These are phyloP conservation scores for Porogramme epimiltina DNA, from an alignment of 1,284 basidiomycete species.

Conservation along the genomic window DNA sequence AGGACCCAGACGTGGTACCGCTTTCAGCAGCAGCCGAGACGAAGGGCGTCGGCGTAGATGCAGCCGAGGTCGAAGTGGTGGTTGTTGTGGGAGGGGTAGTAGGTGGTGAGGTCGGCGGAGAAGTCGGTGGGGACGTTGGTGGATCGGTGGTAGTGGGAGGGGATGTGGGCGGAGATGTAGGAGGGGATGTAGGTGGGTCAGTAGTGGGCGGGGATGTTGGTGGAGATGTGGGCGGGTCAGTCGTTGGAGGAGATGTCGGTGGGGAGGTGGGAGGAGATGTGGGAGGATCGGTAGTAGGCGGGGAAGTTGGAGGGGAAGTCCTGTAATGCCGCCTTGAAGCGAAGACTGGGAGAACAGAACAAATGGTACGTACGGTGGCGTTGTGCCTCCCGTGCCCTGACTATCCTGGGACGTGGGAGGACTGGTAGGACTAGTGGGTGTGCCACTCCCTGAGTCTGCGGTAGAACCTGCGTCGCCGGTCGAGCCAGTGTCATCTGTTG, in stretches of 20 bases:
- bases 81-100: slow-evolving; percentile 3
- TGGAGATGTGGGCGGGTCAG: background rate
- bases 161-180: background rate
- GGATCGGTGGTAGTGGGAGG: slow-evolving; percentile 6
- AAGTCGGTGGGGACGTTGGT: slow-evolving; percentile 2
- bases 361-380: slow-evolving; percentile 4
- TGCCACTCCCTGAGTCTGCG: background rate
- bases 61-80: slow-evolving; percentile 12
- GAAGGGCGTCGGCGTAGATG: slow-evolving; percentile 14
- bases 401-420: background rate
- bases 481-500: background rate
- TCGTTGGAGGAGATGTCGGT: background rate
- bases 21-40: background rate
- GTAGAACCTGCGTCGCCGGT: background rate
- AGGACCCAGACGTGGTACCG: background rate
- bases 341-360: background rate
- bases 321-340: background rate
- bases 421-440: no score
- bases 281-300: background rate
- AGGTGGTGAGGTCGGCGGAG: slow-evolving; percentile 11
- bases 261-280: background rate
- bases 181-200: background rate
- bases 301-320: background rate
- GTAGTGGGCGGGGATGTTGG: background rate
- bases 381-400: background rate